A percentile compares a stretch with the other conserved stretches of the same genome.
Evolutionary conservation across 2,329 filamentous ascomycete genomes (phyloP).

Genomic region (Apiospora malaysiana): DNA sequence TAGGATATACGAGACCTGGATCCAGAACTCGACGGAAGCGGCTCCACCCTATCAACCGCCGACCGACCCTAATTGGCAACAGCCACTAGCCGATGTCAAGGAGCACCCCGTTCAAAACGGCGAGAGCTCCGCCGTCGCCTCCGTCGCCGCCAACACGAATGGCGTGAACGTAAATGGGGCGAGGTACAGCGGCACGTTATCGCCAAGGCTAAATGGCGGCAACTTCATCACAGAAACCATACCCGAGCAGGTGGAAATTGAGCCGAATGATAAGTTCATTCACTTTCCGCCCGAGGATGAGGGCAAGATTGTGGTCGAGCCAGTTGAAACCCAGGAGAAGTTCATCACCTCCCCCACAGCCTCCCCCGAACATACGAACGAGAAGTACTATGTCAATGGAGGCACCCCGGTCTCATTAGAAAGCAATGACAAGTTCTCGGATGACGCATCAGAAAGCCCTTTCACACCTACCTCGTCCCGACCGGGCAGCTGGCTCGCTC

Average conservation of each 20-base stretch:
- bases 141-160: not conserved
- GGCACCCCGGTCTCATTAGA: not conserved
- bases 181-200: not conserved
- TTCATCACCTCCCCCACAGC: slow-evolving; percentile 1
- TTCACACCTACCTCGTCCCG: not conserved
- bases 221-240: not conserved
- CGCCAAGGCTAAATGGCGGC: not conserved
- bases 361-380: not conserved
- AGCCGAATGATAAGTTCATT: slow-evolving; percentile 10
- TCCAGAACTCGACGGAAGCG: slow-evolving; percentile 17
- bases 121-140: not conserved
- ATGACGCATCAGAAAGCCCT: not conserved
- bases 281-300: slow-evolving; percentile 1
- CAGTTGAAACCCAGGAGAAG: slow-evolving; percentile 8
- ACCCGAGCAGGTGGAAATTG: not conserved
- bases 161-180: not conserved
- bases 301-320: not conserved
- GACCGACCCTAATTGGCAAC: not conserved
- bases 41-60: not conserved
- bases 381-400: slow-evolving; percentile 20
- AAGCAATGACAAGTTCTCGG: slow-evolving; percentile 2
- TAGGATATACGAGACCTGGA: slow-evolving; percentile 14
- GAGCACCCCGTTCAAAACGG: not conserved
- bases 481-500: slow-evolving; percentile 3
- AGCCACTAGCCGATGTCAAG: not conserved